Percentiles rank a stretch among this genome's conserved stretches.
phyloP scores from a whole-genome alignment of 75 land plant species.

The Selaginella moellendorffii region DNA sequence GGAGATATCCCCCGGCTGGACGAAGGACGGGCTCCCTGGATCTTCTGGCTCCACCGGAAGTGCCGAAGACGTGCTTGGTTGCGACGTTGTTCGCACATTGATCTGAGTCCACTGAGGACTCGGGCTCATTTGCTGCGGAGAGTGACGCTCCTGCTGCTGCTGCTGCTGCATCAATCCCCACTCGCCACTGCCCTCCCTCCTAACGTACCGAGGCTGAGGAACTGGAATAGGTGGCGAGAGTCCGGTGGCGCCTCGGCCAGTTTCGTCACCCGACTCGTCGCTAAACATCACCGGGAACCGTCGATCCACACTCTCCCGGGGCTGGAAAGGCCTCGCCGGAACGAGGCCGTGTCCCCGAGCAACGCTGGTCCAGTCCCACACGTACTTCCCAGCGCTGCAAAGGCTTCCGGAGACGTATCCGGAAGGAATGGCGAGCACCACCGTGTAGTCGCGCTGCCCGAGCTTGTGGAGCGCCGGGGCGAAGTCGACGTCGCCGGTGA shows the following conservation, averaged over 20 bases:
- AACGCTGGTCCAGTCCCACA: constrained; percentile 92
- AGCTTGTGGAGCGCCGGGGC: constrained; percentile 89
- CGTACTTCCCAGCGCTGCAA: constrained; percentile 63
- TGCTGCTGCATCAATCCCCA: no score
- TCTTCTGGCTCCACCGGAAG: not conserved
- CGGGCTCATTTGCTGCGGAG: no score
- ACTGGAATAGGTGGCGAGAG: no score
- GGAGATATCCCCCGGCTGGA: constrained; percentile 70
- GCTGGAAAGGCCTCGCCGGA: constrained; percentile 28
- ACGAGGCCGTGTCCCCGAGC: constrained; percentile 78
- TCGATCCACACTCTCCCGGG: constrained; percentile 8
- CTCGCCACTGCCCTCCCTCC: no score
- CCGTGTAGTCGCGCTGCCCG: constrained; percentile 77
- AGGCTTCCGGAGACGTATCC: constrained; percentile 69
- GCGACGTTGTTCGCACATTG: no score
- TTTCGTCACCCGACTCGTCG: constrained; percentile 35
- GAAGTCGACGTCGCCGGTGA: constrained; percentile 95
- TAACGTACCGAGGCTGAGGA: no score
- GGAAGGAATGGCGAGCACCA: constrained; percentile 76
- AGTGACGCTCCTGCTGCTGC: no score
- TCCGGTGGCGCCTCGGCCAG: no score
- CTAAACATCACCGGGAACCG: constrained; percentile 15
- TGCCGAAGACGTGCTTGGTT: no score
- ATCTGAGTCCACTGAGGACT: no score
- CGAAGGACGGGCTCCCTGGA: constrained; percentile 21